A percentile compares a stretch with the other conserved stretches of the same genome.
These are phyloP conservation scores for Vanilla planifolia DNA, from an alignment of 106 monocot species.

Conservation along the genomic window DNA sequence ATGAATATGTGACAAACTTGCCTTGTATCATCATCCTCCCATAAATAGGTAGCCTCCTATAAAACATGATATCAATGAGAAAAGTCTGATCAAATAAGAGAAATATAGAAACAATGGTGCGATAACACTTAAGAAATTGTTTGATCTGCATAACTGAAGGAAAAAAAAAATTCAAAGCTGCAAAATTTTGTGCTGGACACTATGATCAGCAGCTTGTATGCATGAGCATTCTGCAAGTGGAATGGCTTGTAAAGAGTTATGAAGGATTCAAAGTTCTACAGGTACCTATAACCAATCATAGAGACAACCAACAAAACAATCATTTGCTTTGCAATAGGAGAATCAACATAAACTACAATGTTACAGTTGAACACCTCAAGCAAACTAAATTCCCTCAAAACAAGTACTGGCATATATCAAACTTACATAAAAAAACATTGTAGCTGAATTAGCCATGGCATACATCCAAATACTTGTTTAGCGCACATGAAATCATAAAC, in stretches of 20 bases:
- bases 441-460: no score
- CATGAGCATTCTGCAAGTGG: background rate
- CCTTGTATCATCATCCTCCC: constrained; percentile 93
- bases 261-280: background rate
- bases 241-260: background rate
- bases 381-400: background rate
- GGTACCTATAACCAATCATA: background rate
- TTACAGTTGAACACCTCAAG: no score
- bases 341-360: no score
- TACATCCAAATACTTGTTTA: no score
- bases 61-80: constrained; percentile 17
- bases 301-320: background rate
- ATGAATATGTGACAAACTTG: constrained; percentile 9
- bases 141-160: no score
- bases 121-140: no score
- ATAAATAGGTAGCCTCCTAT: constrained; percentile 78
- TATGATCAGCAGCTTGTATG: background rate
- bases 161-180: background rate
- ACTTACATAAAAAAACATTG: no score
- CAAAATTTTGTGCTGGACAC: constrained; percentile 3
- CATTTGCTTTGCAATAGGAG: background rate
- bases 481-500: no score
- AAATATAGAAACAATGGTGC: background rate
- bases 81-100: background rate
- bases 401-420: no score